Base-by-base conservation (phyloP, 306 rosid genomes). In the Dicorynia guianensis region DNA sequence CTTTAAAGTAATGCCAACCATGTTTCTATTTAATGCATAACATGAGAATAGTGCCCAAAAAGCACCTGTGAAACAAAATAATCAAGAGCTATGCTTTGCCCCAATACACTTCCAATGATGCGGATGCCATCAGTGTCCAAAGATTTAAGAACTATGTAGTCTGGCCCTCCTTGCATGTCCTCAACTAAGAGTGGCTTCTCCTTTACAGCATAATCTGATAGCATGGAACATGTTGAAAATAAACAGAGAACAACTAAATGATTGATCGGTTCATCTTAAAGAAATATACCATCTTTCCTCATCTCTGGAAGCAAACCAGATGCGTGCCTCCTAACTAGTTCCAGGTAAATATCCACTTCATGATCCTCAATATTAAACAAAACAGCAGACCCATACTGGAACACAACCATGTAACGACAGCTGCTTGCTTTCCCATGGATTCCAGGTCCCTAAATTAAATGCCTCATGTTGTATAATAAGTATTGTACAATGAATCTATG, bases 71-170 rank as follows among this genome's bases (percentile, higher is more conserved):
- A 95, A 69, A 95, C 97, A 84, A 95, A 92, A 85, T 95, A 95
- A 81, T 95, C 99, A 80, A 95, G 89, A 57, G 97, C 99, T 86
- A 92, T 95, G 79, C 99, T 95, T 88, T 92, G 99, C 72, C 99
- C 97, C 30, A 95, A 83, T 36, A 95, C 99, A 72, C 97, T 95
- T 75, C 97, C 97, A 76, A 95, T 92, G 61, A 95, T 87, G 47
- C 97, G 97, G 76, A 92, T 86, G 74, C 95, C 88, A 71, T 95
- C 97, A 2, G 91, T 89, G 76, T 95, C 97, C 85, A 95, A 83
- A 18, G 86, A 80, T 75, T 87, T 95, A 44, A 95, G 92, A 71
- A 87, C 95, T 74, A 95, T 90, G 89, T 92, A 89, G 77, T 95
- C 99, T 0, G 97, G 87, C 19, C 97, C 97, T 76, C 97, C 97